A percentile compares a stretch with the other conserved stretches of the same genome.
phyloP scores from a whole-genome alignment of 1,139 yeast species.

The Petasospora rhodanensis region DNA sequence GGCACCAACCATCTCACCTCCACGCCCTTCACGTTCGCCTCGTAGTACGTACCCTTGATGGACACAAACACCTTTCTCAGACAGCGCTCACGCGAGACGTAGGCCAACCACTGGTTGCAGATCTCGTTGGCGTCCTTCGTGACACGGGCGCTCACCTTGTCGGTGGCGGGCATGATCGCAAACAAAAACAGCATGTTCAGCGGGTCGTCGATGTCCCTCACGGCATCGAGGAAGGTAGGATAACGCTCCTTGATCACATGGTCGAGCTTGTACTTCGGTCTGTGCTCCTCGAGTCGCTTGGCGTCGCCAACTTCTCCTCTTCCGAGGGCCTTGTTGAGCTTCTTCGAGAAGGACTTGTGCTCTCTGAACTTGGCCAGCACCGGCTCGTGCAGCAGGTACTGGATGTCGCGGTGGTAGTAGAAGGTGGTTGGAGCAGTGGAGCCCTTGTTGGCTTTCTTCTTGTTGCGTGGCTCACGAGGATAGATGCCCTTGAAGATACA shows the following conservation, averaged over 20 bases:
- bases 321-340: conserved; percentile 84
- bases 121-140: conserved; percentile 82
- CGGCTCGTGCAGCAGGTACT: conserved; percentile 93
- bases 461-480: conserved; percentile 95
- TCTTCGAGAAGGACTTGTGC: conserved; percentile 90
- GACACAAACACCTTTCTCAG: conserved; percentile 90
- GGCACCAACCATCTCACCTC: conserved; percentile 96
- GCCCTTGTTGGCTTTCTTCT: conserved; percentile 96
- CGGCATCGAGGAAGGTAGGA: conserved; percentile 88
- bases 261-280: conserved; percentile 84
- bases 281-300: conserved; percentile 70
- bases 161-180: conserved; percentile 93
- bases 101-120: conserved; percentile 95
- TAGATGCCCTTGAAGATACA: conserved; percentile 96
- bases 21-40: conserved; percentile 85
- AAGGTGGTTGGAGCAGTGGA: conserved; percentile 95
- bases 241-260: conserved; percentile 92
- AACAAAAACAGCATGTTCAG: conserved; percentile 90
- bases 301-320: conserved; percentile 91
- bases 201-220: conserved; percentile 93
- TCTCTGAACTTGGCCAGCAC: conserved; percentile 88
- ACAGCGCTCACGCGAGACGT: conserved; percentile 77
- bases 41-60: conserved; percentile 95
- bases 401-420: conserved; percentile 90
- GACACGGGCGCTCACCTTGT: conserved; percentile 69